Base-by-base conservation (phyloP, 805 yeast species). In the Metschnikowia lachancei region DNA sequence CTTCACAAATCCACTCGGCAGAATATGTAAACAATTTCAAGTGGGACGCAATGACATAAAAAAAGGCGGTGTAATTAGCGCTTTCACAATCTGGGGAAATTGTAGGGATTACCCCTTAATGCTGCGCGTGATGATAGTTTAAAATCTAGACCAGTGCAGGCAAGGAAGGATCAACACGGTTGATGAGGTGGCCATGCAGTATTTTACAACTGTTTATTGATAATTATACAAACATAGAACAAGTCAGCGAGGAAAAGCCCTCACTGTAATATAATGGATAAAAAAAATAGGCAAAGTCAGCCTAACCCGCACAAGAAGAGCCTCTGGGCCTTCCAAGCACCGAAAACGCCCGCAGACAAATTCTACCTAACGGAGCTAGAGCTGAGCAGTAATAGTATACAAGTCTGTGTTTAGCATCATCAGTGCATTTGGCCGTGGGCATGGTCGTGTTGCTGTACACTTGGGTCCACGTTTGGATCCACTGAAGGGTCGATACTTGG, bases 381-480 rank as follows among this genome's bases (percentile, higher is more conserved):
- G 42, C 47, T 26, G 42, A 43, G 29, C 16, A 33, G 32, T 18
- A 37, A 44, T 48, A 46, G 46, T 49, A 51, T 50, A 51, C 47
- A 35, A 35, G 45, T 43, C 42, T 41, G 36, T 29, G 34, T 35
- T 24, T 16, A 31, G 41, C 44, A 39, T 33, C 31, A 33, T 44
- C 40, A 53, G 51, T 52, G 54, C 37, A 55, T 57, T 39, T 51
- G 58, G 47, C 62, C 62, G 54, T 64, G 70, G 18, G 70, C 60
- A 47, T 68, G 70, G 56, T 68, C 73, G 49, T 68, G 73, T 26
- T 66, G 73, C 53, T 65, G 74, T 39, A 69, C 74, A 47, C 67
- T 67, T 3, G 74, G 73, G 53, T 69, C 75, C 34, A 71, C 74
- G 50, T 69, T 70, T 9, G 75, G 74, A 51, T 71, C 76, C 46